Base-by-base conservation (phyloP, 2,329 filamentous ascomycete genomes). In the Aspergillus eucalypticola region DNA sequence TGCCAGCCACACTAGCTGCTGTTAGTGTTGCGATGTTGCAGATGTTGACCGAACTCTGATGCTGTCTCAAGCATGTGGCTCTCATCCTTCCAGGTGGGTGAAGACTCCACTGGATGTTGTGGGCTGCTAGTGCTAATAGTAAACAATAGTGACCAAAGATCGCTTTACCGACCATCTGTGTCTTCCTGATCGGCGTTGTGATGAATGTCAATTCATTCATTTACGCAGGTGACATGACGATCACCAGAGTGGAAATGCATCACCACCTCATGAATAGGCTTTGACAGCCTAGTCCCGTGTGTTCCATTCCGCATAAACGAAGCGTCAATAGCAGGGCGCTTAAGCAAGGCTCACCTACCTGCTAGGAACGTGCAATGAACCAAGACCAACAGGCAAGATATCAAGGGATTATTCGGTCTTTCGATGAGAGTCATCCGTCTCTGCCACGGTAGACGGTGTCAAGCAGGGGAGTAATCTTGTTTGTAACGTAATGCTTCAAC, bases 1-100 rank as follows among this genome's bases (percentile, higher is more conserved):
- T 50, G 46, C 44, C 23, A 50, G 46, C 46, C 25, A 50, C 46
- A 50, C 46, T 50, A 50, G 46, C 46, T 50, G 46, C 25, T 27
- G 15, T 50, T 50, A 50, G 46, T 50, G 46, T 32, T 8, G 46
- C 27, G n/a, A 32, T 25, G 46, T 50, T 50, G 27, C 46, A 50
- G 46, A 29, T 27, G 46, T 15, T 50, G 41, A 50, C 46, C 46
- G 29, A 50, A 50, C 46, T 19, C 10, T 49, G 44, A 23, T 49
- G 23, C 44, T 15, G 44, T 50, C 19, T 44, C 41, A 21, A 50
- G 25, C 25, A 15, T 17, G 46, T 50, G n/a, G n/a, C 15, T 32
- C 25, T 25, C 8, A 27, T 17, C n/a, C 46, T 3, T 29, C 25
- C 5, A 17, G 15, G 46, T 29, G 46, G 13, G 15, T 32, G 25